Base-by-base conservation (phyloP, 2,329 filamentous ascomycete species). In the Aspergillus floridensis region DNA sequence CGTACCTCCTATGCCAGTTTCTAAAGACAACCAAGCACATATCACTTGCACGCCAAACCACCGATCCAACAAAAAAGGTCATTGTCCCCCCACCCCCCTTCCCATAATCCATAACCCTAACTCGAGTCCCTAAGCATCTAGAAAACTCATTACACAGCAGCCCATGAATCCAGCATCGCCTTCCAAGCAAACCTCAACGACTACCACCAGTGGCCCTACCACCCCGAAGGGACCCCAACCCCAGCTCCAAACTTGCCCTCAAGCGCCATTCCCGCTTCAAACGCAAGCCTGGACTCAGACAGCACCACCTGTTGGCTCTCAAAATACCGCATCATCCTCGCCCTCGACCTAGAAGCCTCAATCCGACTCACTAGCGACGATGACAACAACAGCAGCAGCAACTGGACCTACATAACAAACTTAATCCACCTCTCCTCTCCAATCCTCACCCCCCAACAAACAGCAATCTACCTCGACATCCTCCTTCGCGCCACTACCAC, bases 311-410 rank as follows among this genome's bases (percentile, higher is more conserved):
- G 1, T 67, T 77, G 91, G 16, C 67, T 79, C 6, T 74, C 77
- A 2, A 93, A 92, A 68, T 77, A 89, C 38, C 81, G 87, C 5
- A 83, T 86, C 2, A 75, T 96, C 19, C 78, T 91, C 7, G 85
- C 89, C 0, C 90, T 93, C 64, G 89, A 95, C 64, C 90, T 96
- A 61, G 92, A 96, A 76, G 88, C 86, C 2, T 86, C 88, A 0
- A 77, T 90, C 44, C 81, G 80, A 32, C 78, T 95, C 4, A 83
- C 86, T 12, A 44, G 12, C 6, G 6, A 19, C 16, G 38, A 35
- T 10, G 12, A 12, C 32, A 35, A 5, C 32, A 16, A 4, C 11
- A 16, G 32, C 32, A 35, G 14, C 32, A 16, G 14, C 60, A 80
- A 83, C 21, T 95, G 88, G 88, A 83, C 89, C 48, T 81, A 84